Conservation (phyloP, 345 rosid species). For the Boechera stricta region DNA sequence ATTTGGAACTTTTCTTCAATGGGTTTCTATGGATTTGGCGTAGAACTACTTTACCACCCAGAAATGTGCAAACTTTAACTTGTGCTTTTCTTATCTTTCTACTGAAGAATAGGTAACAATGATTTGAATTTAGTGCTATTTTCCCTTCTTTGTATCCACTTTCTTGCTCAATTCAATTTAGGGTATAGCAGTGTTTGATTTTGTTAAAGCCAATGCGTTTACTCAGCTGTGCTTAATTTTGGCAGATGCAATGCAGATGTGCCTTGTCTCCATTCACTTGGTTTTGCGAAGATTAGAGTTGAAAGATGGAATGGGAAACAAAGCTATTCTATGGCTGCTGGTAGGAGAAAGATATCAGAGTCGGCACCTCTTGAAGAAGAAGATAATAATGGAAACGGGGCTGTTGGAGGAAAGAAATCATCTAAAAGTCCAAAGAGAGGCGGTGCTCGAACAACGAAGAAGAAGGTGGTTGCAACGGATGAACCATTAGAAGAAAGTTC, state of each 20-base stretch:
- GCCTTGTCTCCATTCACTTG: conserved; percentile 45
- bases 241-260: conserved; percentile 61
- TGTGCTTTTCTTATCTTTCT: conserved; percentile 24
- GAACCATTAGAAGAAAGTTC: conserved; percentile 47
- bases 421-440: conserved; percentile 50
- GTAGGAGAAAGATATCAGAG: conserved; percentile 59
- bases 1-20: not conserved
- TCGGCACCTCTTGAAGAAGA: conserved; percentile 47
- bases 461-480: conserved; percentile 47
- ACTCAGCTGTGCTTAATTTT: conserved; percentile 25
- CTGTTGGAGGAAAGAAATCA: conserved; percentile 53
- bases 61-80: conserved; percentile 21
- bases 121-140: not conserved
- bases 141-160: not conserved
- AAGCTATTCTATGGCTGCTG: conserved; percentile 50
- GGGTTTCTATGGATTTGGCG: not conserved
- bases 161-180: no score
- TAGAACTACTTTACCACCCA: conserved; percentile 4
- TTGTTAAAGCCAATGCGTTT: not conserved
- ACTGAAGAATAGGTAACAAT: not conserved
- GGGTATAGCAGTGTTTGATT: no score
- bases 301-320: conserved; percentile 55
- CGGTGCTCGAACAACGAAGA: conserved; percentile 60
- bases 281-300: conserved; percentile 51
- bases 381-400: conserved; percentile 55